Evolutionary conservation across 169 alveolate species (phyloP).

Genomic region (Plasmodium chabaudi): DNA sequence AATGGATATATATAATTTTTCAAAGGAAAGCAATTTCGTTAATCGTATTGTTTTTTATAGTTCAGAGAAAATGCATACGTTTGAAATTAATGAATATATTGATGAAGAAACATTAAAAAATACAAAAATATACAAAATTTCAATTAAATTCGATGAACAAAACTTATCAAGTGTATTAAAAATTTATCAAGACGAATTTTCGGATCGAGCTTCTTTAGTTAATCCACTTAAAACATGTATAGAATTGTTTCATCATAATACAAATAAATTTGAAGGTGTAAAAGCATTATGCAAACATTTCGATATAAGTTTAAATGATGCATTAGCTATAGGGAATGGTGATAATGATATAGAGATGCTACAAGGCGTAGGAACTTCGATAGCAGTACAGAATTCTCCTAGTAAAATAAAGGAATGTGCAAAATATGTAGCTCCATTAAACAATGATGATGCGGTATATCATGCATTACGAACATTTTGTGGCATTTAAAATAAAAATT

Average conservation of each 20-base stretch:
- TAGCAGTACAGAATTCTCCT: slow-evolving; percentile 83
- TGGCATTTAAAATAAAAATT: no score
- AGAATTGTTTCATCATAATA: slow-evolving; percentile 79
- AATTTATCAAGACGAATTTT: slow-evolving; percentile 72
- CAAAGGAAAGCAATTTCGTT: slow-evolving; percentile 48
- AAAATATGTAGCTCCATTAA: neutral
- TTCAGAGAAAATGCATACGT: slow-evolving; percentile 54
- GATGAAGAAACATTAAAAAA: slow-evolving; percentile 40
- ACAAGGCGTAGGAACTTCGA: slow-evolving; percentile 78
- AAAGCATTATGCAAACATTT: slow-evolving; percentile 9
- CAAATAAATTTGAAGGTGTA: slow-evolving; percentile 84
- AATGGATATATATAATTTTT: neutral
- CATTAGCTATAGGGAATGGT: slow-evolving; percentile 87
- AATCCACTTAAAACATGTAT: slow-evolving; percentile 79
- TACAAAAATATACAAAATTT: slow-evolving; percentile 52
- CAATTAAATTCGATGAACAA: slow-evolving; percentile 69
- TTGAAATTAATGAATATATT: slow-evolving; percentile 52
- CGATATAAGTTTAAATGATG: slow-evolving; percentile 76
- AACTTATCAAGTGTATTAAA: slow-evolving; percentile 68
- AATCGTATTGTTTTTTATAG: slow-evolving; percentile 63
- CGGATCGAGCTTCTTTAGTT: slow-evolving; percentile 76
- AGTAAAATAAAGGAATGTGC: slow-evolving; percentile 84
- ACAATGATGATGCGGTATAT: no score
- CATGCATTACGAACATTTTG: no score
- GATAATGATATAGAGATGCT: slow-evolving; percentile 87